Conservation (phyloP, 116 monocot genomes). For the Posidonia oceanica region DNA sequence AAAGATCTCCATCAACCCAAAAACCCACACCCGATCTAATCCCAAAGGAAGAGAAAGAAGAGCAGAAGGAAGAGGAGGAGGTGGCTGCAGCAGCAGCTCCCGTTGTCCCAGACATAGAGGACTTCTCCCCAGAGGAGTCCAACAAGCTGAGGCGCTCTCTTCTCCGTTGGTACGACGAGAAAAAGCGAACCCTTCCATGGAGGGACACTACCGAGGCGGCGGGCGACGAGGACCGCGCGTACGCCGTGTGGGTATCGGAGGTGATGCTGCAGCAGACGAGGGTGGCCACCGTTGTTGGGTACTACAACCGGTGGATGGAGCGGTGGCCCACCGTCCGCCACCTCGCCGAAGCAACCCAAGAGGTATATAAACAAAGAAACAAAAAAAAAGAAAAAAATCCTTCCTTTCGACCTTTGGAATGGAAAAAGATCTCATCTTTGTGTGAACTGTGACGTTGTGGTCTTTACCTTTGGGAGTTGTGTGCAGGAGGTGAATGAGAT, state of each 20-base stretch:
- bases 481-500: constrained; percentile 94
- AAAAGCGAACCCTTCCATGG: constrained; percentile 69
- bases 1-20: neutral
- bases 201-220: constrained; percentile 9
- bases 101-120: constrained; percentile 57
- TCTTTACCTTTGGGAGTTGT: neutral
- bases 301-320: constrained; percentile 84
- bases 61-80: neutral
- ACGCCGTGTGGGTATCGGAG: constrained; percentile 95
- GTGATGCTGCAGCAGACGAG: constrained; percentile 97
- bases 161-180: constrained; percentile 77
- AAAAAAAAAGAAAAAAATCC: neutral
- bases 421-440: neutral
- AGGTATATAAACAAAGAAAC: too few species aligned
- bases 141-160: constrained; percentile 36
- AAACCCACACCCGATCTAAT: neutral
- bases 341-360: constrained; percentile 60
- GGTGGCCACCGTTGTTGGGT: constrained; percentile 51
- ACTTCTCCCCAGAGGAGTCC: constrained; percentile 36
- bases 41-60: neutral
- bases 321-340: constrained; percentile 63
- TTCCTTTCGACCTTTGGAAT: neutral
- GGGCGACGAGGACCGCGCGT: constrained; percentile 31
- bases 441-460: neutral
- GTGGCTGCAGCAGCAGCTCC: neutral